Percentiles rank a stretch among this genome's conserved stretches.
Conservation (phyloP, 345 rosid species). For the Camelina neglecta region DNA sequence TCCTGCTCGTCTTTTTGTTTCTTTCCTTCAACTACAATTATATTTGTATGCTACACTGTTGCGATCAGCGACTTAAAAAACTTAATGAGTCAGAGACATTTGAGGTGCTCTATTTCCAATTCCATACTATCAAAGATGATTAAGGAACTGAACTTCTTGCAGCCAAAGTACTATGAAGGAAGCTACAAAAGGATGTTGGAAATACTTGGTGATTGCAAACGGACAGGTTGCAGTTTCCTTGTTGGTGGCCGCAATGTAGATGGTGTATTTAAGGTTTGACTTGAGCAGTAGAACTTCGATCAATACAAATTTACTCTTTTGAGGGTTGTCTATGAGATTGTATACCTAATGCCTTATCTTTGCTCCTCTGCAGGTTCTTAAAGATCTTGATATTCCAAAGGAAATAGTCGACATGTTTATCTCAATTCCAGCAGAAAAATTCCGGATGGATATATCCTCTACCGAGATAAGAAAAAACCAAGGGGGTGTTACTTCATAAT, state of each 20-base stretch:
- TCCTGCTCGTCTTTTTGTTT: slow-evolving; percentile 7
- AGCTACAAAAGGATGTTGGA: slow-evolving; percentile 69
- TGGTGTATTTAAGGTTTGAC: slow-evolving; percentile 75
- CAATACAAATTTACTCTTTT: neutral
- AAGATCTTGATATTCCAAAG: slow-evolving; percentile 79
- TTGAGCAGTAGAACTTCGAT: slow-evolving; percentile 2
- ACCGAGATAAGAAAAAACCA: slow-evolving; percentile 60
- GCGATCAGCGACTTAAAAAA: neutral
- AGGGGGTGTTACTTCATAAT: slow-evolving; percentile 26
- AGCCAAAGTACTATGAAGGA: slow-evolving; percentile 90
- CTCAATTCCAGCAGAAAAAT: slow-evolving; percentile 68
- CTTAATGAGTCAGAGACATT: slow-evolving; percentile 17
- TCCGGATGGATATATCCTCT: slow-evolving; percentile 82
- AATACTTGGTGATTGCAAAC: slow-evolving; percentile 67
- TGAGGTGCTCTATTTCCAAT: slow-evolving; percentile 14
- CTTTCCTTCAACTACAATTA: neutral
- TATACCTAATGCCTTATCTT: slow-evolving; percentile 17
- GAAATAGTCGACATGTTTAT: slow-evolving; percentile 67
- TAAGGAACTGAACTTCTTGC: slow-evolving; percentile 37
- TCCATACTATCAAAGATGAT: slow-evolving; percentile 12
- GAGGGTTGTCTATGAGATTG: slow-evolving; percentile 4
- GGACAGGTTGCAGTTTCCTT: slow-evolving; percentile 78
- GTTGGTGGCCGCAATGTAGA: slow-evolving; percentile 87
- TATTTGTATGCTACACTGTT: slow-evolving; percentile 18
- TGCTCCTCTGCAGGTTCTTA: slow-evolving; percentile 63